These are phyloP conservation scores for Saccharomycopsis fodiens DNA, from an alignment of 805 yeast genomes.

Conservation along the genomic window DNA sequence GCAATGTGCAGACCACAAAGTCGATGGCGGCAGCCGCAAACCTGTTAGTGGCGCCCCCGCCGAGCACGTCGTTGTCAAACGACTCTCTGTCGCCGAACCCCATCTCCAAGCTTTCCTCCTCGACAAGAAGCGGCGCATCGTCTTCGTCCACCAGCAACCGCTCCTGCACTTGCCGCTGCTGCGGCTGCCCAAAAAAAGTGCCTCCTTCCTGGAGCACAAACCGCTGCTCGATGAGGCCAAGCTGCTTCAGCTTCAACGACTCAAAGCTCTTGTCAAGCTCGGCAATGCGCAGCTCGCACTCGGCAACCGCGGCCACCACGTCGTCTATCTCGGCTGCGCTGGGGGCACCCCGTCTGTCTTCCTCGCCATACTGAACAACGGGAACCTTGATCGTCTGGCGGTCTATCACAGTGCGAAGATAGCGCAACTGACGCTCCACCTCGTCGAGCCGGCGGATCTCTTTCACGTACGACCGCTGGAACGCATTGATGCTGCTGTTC, in stretches of 20 bases:
- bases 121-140: conserved; percentile 33
- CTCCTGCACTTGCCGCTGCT: conserved; percentile 22
- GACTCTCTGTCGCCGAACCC: conserved; percentile 23
- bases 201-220: conserved; percentile 47
- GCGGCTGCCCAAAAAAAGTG: conserved; percentile 33
- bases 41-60: conserved; percentile 1
- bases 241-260: conserved; percentile 53
- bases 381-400: conserved; percentile 34
- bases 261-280: conserved; percentile 68
- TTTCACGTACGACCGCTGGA: conserved; percentile 85
- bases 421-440: conserved; percentile 76
- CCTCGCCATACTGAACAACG: conserved; percentile 31
- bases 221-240: conserved; percentile 63
- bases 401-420: conserved; percentile 41
- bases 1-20: conserved; percentile 76
- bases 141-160: conserved; percentile 30
- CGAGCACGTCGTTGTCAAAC: neutral
- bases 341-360: conserved; percentile 29
- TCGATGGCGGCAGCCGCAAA: conserved; percentile 30
- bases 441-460: conserved; percentile 81
- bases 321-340: conserved; percentile 65
- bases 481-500: conserved; percentile 70
- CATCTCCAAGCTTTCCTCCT: conserved; percentile 30
- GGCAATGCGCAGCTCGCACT: conserved; percentile 65
- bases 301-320: conserved; percentile 50